phyloP scores from a whole-genome alignment of 306 rosid species.

The Cicer yamashitae region DNA sequence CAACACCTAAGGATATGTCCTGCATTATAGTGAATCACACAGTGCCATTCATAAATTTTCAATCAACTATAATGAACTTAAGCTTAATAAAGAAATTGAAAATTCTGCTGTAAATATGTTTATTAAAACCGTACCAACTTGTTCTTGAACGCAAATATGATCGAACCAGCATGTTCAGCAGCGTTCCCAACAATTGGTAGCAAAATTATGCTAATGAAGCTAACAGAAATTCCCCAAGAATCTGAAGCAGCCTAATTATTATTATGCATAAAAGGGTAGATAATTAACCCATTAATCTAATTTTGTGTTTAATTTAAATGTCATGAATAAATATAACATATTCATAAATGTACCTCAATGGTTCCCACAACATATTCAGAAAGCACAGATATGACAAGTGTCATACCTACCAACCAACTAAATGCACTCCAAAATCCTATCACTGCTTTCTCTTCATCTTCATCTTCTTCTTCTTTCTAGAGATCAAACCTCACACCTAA shows the following conservation, averaged over 20 bases:
- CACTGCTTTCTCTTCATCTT: conserved; percentile 64
- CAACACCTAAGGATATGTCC: conserved; percentile 89
- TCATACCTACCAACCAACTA: conserved; percentile 86
- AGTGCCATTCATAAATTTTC: not conserved
- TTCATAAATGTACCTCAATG: conserved; percentile 67
- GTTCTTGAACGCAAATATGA: conserved; percentile 92
- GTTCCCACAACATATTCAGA: conserved; percentile 92
- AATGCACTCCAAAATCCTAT: conserved; percentile 89
- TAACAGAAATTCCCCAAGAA: conserved; percentile 93
- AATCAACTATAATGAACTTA: not conserved
- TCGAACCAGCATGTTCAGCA: conserved; percentile 95
- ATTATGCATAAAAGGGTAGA: not conserved
- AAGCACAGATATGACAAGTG: conserved; percentile 72
- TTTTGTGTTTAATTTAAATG: not conserved
- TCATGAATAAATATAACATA: not conserved
- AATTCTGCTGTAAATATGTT: not conserved
- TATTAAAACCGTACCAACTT: conserved; percentile 67
- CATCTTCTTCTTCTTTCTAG: conserved; percentile 65
- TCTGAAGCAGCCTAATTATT: conserved; percentile 80
- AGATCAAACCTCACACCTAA: conserved; percentile 2
- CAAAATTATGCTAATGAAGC: conserved; percentile 89
- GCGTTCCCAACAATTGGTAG: conserved; percentile 99
- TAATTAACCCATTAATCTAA: not conserved
- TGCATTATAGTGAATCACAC: conserved; percentile 44
- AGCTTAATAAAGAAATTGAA: not conserved